Evolutionary conservation across 805 yeast species (phyloP), one percentile per base, ranked within the genome.

Genomic region (Candida endomychidarum): DNA sequence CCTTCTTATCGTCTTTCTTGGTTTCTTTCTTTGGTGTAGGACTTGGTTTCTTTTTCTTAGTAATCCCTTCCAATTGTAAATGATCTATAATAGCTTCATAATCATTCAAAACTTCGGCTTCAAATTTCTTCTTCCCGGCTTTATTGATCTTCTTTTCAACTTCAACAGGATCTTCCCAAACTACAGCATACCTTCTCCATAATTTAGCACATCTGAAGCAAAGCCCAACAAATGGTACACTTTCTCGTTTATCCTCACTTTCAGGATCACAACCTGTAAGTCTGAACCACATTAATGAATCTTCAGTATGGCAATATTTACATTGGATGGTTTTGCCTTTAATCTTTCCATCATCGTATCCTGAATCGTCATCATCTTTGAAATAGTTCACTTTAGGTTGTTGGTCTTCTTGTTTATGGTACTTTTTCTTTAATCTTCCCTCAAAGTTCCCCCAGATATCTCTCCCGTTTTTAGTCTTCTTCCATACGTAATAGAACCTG

Each of bases 401-500:
- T 47, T 21, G 49, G 9, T 38, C 42, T 8, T 16, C 27, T 9
- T 37, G 27, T 11, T 27, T 28, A 46, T 75, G 80, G 24, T 68
- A 45, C 50, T 79, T 77, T 55, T 83, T 84, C 49, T 79, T 79
- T 28, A 72, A 60, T 37, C 95, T 63, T 0, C 93, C 95, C 30
- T 80, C 81, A 54, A 64, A 86, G 53, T 82, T 80, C 24, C 87
- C 96, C 95, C 97, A 86, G 12, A 88, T 84, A 29, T 58, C 55
- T 46, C 76, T 80, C 0, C 97, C 97, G 31, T 72, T 71, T 21
- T 75, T 66, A 0, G 96, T 83, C 58, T 90, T 90, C 61, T 90
- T 90, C 98, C 98, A 91, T 38, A 87, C 65, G 53, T 91, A 91
- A 54, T 88, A 91, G 57, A 74, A 89, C 42, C 97, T 64, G 1